Percentiles rank a stretch among this genome's conserved stretches.
Evolutionary conservation across 2,329 filamentous ascomycete genomes (phyloP).

Genomic region (Clarireedia monteithiana): DNA sequence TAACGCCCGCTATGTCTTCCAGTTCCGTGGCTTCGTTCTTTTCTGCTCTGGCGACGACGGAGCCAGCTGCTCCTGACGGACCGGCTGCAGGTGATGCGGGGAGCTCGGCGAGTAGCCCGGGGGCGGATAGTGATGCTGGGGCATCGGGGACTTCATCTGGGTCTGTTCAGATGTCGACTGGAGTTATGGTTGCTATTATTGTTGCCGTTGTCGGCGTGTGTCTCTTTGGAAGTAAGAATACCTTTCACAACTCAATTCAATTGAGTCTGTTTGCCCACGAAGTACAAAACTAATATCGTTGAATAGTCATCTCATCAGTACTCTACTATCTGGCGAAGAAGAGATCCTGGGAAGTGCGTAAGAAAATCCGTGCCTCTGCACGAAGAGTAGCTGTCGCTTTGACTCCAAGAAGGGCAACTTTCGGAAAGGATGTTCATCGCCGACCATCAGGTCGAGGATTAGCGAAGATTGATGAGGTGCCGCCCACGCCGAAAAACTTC

Average conservation of each 20-base stretch:
- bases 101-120: slow-evolving; percentile 31
- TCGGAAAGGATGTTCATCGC: slow-evolving; percentile 48
- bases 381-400: slow-evolving; percentile 52
- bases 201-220: slow-evolving; percentile 60
- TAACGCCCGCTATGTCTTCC: slow-evolving; percentile 28
- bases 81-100: slow-evolving; percentile 26
- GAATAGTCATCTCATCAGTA: slow-evolving; percentile 37
- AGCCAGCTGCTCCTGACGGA: slow-evolving; percentile 25
- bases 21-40: slow-evolving; percentile 26
- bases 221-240: slow-evolving; percentile 58
- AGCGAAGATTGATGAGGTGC: slow-evolving; percentile 45
- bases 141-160: slow-evolving; percentile 56
- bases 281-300: not conserved
- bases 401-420: slow-evolving; percentile 54
- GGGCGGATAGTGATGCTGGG: slow-evolving; percentile 49
- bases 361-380: slow-evolving; percentile 62
- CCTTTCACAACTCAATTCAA: not conserved
- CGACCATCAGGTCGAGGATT: slow-evolving; percentile 34
- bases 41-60: slow-evolving; percentile 23
- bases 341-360: slow-evolving; percentile 71
- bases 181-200: slow-evolving; percentile 67
- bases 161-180: slow-evolving; percentile 56
- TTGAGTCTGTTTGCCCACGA: too few species aligned
- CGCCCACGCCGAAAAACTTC: slow-evolving; percentile 47
- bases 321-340: slow-evolving; percentile 80